Evolutionary conservation across 2,329 filamentous ascomycete genomes (phyloP).

Genomic region (Escovopsis weberi): DNA sequence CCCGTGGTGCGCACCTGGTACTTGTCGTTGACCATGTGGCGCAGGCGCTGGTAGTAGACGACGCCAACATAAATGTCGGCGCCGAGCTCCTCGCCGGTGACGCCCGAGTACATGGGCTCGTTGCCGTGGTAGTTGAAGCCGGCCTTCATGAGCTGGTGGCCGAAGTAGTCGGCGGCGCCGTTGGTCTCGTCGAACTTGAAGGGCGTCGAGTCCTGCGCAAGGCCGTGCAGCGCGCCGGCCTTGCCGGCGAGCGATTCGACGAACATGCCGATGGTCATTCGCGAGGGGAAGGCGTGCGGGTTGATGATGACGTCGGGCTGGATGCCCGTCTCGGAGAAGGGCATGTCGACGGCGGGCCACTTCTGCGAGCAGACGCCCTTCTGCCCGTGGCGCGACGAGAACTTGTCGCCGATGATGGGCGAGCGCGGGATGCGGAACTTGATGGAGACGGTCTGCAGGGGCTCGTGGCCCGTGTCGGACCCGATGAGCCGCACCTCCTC

Average conservation of each 20-base stretch:
- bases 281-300: constrained; percentile 95
- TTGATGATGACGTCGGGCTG: constrained; percentile 98
- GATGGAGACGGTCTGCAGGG: constrained; percentile 76
- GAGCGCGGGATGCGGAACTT: constrained; percentile 85
- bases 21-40: constrained; percentile 99
- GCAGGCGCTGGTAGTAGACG: constrained; percentile 93
- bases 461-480: constrained; percentile 67
- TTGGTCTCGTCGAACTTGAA: constrained; percentile 90
- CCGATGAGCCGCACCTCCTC: constrained; percentile 90
- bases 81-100: constrained; percentile 84
- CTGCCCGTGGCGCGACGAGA: constrained; percentile 95
- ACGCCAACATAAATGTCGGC: constrained; percentile 95
- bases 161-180: constrained; percentile 87
- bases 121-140: constrained; percentile 98
- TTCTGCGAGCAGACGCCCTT: constrained; percentile 96
- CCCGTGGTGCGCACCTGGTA: constrained; percentile 96
- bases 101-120: constrained; percentile 95
- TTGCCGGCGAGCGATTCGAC: constrained; percentile 95
- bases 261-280: constrained; percentile 99
- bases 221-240: constrained; percentile 79
- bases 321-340: constrained; percentile 90
- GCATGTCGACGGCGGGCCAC: constrained; percentile 89
- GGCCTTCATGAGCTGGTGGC: constrained; percentile 84
- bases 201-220: constrained; percentile 91
- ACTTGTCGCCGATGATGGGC: constrained; percentile 95